Percentiles rank a stretch among this genome's conserved stretches.
Conservation (phyloP, 306 rosid genomes). For the Lathyrus aphaca region DNA sequence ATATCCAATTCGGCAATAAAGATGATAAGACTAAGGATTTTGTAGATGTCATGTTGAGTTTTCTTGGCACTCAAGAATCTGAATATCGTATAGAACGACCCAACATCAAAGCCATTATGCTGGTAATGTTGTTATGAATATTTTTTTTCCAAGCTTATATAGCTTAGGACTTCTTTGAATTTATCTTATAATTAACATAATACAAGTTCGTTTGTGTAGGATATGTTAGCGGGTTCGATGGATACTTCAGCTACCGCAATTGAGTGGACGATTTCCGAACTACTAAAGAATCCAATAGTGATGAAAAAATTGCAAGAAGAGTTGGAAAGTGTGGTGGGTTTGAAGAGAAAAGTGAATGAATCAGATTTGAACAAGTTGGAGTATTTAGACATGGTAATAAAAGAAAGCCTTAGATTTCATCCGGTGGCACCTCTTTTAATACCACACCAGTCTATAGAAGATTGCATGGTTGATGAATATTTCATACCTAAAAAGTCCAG, state of each 20-base stretch:
- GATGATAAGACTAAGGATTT: constrained; percentile 55
- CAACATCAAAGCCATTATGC: constrained; percentile 64
- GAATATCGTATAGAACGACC: constrained; percentile 57
- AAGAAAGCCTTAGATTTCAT: constrained; percentile 65
- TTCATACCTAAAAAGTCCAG: constrained; percentile 55
- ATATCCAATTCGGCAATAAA: constrained; percentile 41
- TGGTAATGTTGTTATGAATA: constrained; percentile 39
- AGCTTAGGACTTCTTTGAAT: too few species aligned
- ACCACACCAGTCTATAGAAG: constrained; percentile 60
- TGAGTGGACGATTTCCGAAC: constrained; percentile 62
- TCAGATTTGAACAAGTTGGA: constrained; percentile 53
- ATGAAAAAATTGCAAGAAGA: constrained; percentile 65
- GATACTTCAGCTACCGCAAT: constrained; percentile 62
- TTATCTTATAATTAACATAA: background rate
- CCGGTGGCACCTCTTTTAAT: constrained; percentile 63
- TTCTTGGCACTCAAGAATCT: constrained; percentile 50
- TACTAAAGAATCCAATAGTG: constrained; percentile 56
- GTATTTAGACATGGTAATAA: constrained; percentile 57
- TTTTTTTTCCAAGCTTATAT: too few species aligned
- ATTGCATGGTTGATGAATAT: constrained; percentile 50
- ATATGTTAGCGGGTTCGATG: constrained; percentile 56
- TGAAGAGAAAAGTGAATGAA: constrained; percentile 63
- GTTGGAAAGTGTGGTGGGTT: constrained; percentile 56
- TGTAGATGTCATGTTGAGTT: constrained; percentile 64
- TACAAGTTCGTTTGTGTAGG: constrained; percentile 39